A percentile compares a stretch with the other conserved stretches of the same genome.
Conservation (phyloP, 352 stramenopile genomes). For the Phytophthora meadii region DNA sequence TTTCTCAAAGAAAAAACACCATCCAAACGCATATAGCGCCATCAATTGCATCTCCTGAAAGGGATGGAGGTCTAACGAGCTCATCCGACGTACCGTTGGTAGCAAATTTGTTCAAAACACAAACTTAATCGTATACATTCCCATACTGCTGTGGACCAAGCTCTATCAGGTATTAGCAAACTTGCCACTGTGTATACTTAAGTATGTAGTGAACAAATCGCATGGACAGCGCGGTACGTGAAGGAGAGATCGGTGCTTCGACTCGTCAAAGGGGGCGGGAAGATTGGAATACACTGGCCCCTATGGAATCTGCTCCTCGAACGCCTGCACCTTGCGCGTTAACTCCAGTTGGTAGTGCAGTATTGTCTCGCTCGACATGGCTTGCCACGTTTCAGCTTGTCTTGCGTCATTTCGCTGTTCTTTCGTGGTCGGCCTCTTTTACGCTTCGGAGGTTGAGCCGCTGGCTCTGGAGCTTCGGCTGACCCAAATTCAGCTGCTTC, state of each 20-base stretch:
- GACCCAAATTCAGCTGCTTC: too few relatives aligned
- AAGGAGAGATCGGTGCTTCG: constrained; percentile 20
- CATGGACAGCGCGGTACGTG: constrained; percentile 17
- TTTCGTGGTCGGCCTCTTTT: constrained; percentile 15
- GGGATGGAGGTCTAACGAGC: too few relatives aligned
- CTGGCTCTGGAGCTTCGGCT: too few relatives aligned
- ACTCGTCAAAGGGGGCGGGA: constrained; percentile 50
- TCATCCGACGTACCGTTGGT: too few relatives aligned
- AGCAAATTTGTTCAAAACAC: too few relatives aligned
- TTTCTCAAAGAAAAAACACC: too few relatives aligned
- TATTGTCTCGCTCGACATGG: constrained; percentile 22
- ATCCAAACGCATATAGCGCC: too few relatives aligned
- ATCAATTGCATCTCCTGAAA: too few relatives aligned
- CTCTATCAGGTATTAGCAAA: too few relatives aligned
- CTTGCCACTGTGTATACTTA: neutral
- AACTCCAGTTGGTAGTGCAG: constrained; percentile 25
- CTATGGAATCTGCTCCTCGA: constrained; percentile 49
- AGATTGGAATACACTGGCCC: constrained; percentile 34
- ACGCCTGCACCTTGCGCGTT: constrained; percentile 20
- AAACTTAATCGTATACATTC: too few relatives aligned
- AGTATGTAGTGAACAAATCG: neutral
- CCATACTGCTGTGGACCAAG: too few relatives aligned
- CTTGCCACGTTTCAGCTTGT: constrained; percentile 29
- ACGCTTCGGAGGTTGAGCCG: too few relatives aligned
- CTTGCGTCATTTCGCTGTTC: neutral